Base-by-base conservation (phyloP, 106 monocot species). In the Dioscorea alata region DNA sequence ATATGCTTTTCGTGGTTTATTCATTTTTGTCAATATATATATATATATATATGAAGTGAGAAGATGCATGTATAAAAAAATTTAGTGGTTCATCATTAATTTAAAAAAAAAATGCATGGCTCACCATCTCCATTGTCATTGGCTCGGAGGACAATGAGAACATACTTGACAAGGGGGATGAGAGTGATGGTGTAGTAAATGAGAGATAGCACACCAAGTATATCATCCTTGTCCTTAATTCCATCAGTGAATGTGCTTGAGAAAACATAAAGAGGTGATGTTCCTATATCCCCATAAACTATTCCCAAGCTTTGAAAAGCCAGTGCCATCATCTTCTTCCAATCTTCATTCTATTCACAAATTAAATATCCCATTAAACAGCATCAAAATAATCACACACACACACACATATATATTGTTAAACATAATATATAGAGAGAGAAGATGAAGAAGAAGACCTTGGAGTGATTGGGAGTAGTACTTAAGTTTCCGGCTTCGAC, bases 261-360 rank as follows among this genome's bases (percentile, higher is more conserved):
- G 63, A 66, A 81, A 21, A 81, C 84, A 56, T 88, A 88, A 0
- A 88, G 79, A 22, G 88, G 88, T 9, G 88, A 88, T 35, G 88
- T 88, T 51, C 88, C 84, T 4, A 88, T 76, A 68, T 88, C 88
- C 13, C 88, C 84, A 53, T 88, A 88, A 28, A 88, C 81, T 4
- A 88, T 66, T 6, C 88, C 84, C 3, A 84, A 52, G 74, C 84
- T 84, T 70, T 88, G 88, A 34, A 85, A 88, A 33, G 88, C 87
- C 48, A 83, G 77, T 12, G n/a, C 50, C 73, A 83, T 28, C n/a
- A 72, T 70, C 60, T 48, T 58, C 50, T 15, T 64, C 87, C 80
- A 87, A 31, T 66, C 61, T 50, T 31, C 5, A 15, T 8, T 24
- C 71, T 50, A 66, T 13, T 8, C n/a, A 34, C 34, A 34, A 34